Conservation (phyloP, 768 basidiomycete species). For the Tylopilus vinaceipallidus region DNA sequence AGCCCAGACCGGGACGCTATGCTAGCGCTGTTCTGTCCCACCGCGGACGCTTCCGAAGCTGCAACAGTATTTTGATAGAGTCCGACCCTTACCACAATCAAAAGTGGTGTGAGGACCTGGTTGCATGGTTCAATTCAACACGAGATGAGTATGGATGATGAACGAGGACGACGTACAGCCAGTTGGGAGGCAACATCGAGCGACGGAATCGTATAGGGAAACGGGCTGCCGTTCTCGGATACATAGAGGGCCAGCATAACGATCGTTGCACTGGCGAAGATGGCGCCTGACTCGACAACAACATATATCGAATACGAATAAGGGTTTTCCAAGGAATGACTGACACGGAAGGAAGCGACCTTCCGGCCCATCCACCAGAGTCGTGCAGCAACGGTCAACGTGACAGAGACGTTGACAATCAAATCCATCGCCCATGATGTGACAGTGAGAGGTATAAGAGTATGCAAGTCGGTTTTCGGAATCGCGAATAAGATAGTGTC, state of each 20-base stretch:
- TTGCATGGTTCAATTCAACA: background rate
- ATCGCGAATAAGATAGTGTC: conserved; percentile 10
- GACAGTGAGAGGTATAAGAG: conserved; percentile 9
- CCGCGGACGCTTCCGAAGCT: background rate
- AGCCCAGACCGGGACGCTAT: background rate
- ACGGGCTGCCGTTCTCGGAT: conserved; percentile 4
- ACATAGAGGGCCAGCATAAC: conserved; percentile 16
- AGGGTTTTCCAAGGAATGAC: conserved; percentile 4
- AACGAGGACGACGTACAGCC: conserved; percentile 8
- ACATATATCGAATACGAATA: conserved; percentile 18
- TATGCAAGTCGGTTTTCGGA: conserved; percentile 4
- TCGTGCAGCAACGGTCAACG: conserved; percentile 19
- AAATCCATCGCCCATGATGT: conserved; percentile 22
- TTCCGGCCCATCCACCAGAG: conserved; percentile 20
- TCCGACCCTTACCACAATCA: conserved; percentile 18
- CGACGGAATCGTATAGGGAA: conserved; percentile 12
- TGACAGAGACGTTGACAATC: conserved; percentile 18
- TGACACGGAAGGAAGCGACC: conserved; percentile 1
- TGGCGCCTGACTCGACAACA: conserved; percentile 19
- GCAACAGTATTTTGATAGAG: background rate
- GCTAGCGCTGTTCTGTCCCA: background rate
- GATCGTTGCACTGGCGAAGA: conserved; percentile 18
- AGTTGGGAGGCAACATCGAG: conserved; percentile 19
- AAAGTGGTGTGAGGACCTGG: conserved; percentile 16
- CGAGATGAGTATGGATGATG: background rate